Conservation (phyloP, 106 monocot species). For the Allium sativum region DNA sequence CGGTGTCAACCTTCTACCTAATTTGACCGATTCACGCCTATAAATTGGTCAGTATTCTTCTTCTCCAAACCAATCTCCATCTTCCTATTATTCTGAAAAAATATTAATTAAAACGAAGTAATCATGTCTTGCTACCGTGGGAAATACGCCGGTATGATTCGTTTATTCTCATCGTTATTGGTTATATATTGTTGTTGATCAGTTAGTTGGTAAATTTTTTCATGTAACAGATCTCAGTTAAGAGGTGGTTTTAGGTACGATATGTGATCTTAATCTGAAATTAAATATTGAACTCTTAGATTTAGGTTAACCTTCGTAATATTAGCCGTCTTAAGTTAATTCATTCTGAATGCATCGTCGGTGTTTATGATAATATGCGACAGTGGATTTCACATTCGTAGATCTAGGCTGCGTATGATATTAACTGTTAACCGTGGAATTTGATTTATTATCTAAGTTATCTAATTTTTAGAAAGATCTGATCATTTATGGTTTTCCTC, state of each 20-base stretch:
- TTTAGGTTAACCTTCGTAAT: background rate
- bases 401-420: too few relatives aligned
- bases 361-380: background rate
- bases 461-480: too few relatives aligned
- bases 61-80: background rate
- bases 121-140: slow-evolving; percentile 6
- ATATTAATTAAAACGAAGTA: background rate
- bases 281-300: background rate
- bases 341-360: background rate
- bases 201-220: background rate
- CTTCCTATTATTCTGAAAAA: background rate
- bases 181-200: background rate
- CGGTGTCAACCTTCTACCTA: background rate
- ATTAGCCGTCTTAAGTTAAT: background rate
- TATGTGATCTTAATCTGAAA: background rate
- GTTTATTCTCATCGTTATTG: background rate
- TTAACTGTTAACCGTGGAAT: too few relatives aligned
- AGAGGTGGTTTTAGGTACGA: background rate
- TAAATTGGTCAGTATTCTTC: background rate
- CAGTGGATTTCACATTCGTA: too few relatives aligned
- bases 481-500: too few relatives aligned
- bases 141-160: slow-evolving; percentile 5
- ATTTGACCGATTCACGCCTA: background rate
- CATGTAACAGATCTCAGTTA: background rate
- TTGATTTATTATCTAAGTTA: too few relatives aligned